phyloP scores from a whole-genome alignment of 257 asterid genomes.

The Phtheirospermum japonicum region DNA sequence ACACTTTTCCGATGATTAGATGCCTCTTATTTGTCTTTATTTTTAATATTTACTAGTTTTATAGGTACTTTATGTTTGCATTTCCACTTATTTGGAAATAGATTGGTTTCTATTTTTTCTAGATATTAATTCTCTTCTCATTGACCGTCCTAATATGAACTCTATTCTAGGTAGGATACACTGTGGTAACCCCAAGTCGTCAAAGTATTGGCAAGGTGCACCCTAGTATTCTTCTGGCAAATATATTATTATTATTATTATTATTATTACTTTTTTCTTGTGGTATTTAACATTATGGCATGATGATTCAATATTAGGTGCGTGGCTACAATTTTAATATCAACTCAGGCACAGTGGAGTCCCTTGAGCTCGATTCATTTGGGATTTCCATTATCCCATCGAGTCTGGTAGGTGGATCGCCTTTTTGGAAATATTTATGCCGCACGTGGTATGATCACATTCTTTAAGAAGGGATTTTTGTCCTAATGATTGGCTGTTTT shows the following conservation, averaged over 20 bases:
- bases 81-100: not conserved
- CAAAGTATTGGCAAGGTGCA: constrained; percentile 59
- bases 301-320: constrained; percentile 40
- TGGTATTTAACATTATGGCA: not conserved
- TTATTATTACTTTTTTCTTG: not conserved
- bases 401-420: constrained; percentile 49
- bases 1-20: not conserved
- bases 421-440: not conserved
- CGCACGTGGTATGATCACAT: constrained; percentile 5
- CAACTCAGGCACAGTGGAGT: constrained; percentile 54
- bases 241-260: not conserved
- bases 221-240: constrained; percentile 9
- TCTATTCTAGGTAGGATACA: constrained; percentile 60
- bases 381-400: constrained; percentile 71
- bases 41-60: too few relatives aligned
- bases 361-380: constrained; percentile 69
- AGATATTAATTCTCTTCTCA: not conserved
- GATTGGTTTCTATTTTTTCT: not conserved
- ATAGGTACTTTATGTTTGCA: not conserved
- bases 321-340: constrained; percentile 65
- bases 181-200: constrained; percentile 47
- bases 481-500: constrained; percentile 4
- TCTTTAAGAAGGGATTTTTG: not conserved
- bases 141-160: constrained; percentile 10
- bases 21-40: constrained; percentile 2